Evolutionary conservation across 768 basidiomycete genomes (phyloP).

Genomic region (Auriscalpium vulgare): DNA sequence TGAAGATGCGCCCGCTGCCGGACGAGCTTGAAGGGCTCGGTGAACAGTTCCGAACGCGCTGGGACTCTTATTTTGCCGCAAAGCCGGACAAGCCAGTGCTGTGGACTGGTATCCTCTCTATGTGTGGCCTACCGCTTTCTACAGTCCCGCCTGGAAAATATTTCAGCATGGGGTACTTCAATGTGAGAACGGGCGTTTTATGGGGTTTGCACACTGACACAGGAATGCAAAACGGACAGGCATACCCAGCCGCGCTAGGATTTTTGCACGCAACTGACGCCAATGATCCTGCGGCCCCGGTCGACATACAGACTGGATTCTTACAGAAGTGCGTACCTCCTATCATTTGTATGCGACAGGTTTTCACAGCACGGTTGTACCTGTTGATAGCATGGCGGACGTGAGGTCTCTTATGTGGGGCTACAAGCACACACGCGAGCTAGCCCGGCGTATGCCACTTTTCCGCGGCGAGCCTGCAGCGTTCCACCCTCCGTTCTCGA

Average conservation of each 20-base stretch:
- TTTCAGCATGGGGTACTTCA: not conserved
- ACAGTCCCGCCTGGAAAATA: not conserved
- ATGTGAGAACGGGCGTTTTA: not conserved
- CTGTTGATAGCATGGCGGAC: constrained; percentile 7
- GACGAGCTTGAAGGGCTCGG: constrained; percentile 42
- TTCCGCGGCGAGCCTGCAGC: constrained; percentile 22
- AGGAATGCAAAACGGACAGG: constrained; percentile 3
- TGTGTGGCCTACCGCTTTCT: constrained; percentile 22
- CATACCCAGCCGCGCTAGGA: constrained; percentile 14
- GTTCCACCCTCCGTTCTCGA: constrained; percentile 20
- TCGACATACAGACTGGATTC: constrained; percentile 11
- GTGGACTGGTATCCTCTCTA: constrained; percentile 32
- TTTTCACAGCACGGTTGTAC: not conserved
- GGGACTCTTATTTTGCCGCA: constrained; percentile 42
- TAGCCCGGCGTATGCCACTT: constrained; percentile 38
- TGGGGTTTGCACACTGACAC: not conserved
- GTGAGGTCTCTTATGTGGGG: constrained; percentile 38
- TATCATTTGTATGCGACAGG: not conserved
- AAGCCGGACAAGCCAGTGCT: constrained; percentile 50
- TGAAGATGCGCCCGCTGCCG: constrained; percentile 45
- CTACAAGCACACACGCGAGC: constrained; percentile 48
- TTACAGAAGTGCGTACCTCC: not conserved
- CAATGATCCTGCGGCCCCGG: constrained; percentile 10
- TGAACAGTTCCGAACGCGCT: constrained; percentile 37
- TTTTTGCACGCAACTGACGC: constrained; percentile 15